phyloP scores from a whole-genome alignment of 352 stramenopile species.

The Blastocystis sp. region DNA sequence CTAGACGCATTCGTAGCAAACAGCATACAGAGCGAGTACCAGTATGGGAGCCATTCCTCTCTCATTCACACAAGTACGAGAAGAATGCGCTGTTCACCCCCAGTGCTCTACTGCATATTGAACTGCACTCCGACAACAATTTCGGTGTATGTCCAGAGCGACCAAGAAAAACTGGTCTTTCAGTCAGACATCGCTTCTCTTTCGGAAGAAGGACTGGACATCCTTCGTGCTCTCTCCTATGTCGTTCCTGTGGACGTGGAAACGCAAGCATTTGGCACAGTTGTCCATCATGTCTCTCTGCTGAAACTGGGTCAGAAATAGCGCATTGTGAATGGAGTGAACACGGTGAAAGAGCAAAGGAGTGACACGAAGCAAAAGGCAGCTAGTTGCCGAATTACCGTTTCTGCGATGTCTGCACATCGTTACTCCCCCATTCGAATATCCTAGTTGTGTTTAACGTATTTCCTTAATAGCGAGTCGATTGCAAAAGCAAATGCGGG shows the following conservation, averaged over 20 bases:
- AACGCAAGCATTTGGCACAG: background rate
- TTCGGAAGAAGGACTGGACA: background rate
- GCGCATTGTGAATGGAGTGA: background rate
- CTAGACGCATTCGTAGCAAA: background rate
- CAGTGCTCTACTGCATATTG: background rate
- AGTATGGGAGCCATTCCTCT: background rate
- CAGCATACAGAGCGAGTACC: background rate
- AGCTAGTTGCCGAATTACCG: background rate
- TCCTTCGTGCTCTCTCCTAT: background rate
- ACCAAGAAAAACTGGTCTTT: constrained; percentile 16
- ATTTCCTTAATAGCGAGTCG: background rate
- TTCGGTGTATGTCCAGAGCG: background rate
- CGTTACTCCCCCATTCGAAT: constrained; percentile 15
- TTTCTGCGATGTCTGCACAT: background rate
- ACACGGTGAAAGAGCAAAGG: background rate
- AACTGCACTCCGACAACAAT: background rate
- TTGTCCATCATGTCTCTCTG: background rate
- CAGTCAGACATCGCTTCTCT: background rate
- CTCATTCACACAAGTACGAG: background rate
- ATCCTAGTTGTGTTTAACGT: background rate
- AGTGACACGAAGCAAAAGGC: background rate
- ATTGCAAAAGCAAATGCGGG: background rate
- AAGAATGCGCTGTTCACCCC: background rate
- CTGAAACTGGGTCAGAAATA: background rate
- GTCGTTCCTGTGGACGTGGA: background rate